phyloP scores from a whole-genome alignment of 202 grass and related monocot species.

The Panicum hallii region DNA sequence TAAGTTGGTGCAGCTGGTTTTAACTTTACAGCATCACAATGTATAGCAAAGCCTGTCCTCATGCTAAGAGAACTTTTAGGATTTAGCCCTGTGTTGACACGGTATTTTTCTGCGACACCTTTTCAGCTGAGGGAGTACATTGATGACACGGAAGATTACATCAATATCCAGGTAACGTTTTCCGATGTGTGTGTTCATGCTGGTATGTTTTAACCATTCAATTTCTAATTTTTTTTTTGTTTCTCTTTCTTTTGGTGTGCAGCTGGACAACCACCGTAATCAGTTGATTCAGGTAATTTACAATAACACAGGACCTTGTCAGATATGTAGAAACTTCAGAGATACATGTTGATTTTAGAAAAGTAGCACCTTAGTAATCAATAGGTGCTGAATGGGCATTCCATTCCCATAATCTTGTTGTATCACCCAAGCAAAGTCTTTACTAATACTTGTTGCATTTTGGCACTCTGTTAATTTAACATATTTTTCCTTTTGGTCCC shows the following conservation, averaged over 20 bases:
- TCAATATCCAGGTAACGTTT: slow-evolving; percentile 88
- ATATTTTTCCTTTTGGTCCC: not conserved
- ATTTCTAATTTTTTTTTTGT: slow-evolving; percentile 5
- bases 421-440: not conserved
- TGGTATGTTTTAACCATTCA: slow-evolving; percentile 31
- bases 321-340: slow-evolving; percentile 26
- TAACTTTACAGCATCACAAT: slow-evolving; percentile 34
- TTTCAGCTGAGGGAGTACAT: slow-evolving; percentile 96
- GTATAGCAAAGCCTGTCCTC: not conserved
- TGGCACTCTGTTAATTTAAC: not conserved
- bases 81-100: slow-evolving; percentile 28
- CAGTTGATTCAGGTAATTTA: slow-evolving; percentile 95
- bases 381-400: not conserved
- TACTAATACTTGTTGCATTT: slow-evolving; percentile 8
- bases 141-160: slow-evolving; percentile 99
- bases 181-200: not conserved
- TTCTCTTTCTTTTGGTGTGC: not conserved
- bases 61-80: slow-evolving; percentile 16
- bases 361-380: not conserved
- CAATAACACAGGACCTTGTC: slow-evolving; percentile 9
- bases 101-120: slow-evolving; percentile 40
- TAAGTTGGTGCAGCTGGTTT: slow-evolving; percentile 55
- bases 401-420: not conserved
- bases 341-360: slow-evolving; percentile 7
- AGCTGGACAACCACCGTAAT: slow-evolving; percentile 99